Conservation (phyloP, 2,329 filamentous ascomycete species). For the Ophiocordyceps sinensis region DNA sequence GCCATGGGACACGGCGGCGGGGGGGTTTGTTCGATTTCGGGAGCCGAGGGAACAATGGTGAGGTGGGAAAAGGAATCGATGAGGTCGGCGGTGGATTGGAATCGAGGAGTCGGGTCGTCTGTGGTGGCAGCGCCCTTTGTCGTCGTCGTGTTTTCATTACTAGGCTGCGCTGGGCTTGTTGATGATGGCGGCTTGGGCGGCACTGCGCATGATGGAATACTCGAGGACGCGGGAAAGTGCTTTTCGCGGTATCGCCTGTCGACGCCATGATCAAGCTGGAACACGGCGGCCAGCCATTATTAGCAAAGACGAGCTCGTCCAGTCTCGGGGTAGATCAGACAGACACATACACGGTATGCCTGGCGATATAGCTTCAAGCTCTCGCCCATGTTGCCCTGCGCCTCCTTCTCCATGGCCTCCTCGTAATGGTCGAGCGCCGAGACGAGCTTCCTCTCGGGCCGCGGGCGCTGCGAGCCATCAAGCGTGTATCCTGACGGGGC, state of each 20-base stretch:
- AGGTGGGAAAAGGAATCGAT: constrained; percentile 61
- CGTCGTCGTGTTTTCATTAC: neutral
- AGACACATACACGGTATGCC: constrained; percentile 57
- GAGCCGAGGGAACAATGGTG: constrained; percentile 51
- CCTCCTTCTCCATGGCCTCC: constrained; percentile 77
- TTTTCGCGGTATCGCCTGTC: constrained; percentile 83
- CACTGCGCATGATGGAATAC: constrained; percentile 16
- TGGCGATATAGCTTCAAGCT: constrained; percentile 79
- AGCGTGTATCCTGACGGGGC: constrained; percentile 5
- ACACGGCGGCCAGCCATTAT: neutral
- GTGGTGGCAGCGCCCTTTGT: constrained; percentile 15
- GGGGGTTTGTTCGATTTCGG: constrained; percentile 56
- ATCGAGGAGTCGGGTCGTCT: constrained; percentile 18
- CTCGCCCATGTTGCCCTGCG: constrained; percentile 71
- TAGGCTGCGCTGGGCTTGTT: neutral
- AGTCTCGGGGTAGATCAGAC: neutral
- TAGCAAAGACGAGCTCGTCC: neutral
- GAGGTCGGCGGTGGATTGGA: constrained; percentile 49
- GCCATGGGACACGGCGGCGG: constrained; percentile 70
- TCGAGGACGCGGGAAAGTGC: constrained; percentile 56
- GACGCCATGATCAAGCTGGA: constrained; percentile 66
- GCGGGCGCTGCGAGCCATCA: constrained; percentile 3
- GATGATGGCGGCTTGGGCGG: neutral
- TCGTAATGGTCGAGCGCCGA: constrained; percentile 91
- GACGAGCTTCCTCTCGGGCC: constrained; percentile 32